Evolutionary conservation across 768 basidiomycete species (phyloP), one percentile per base, ranked within the genome.

Genomic region (Sporobolomyces pararoseus): DNA sequence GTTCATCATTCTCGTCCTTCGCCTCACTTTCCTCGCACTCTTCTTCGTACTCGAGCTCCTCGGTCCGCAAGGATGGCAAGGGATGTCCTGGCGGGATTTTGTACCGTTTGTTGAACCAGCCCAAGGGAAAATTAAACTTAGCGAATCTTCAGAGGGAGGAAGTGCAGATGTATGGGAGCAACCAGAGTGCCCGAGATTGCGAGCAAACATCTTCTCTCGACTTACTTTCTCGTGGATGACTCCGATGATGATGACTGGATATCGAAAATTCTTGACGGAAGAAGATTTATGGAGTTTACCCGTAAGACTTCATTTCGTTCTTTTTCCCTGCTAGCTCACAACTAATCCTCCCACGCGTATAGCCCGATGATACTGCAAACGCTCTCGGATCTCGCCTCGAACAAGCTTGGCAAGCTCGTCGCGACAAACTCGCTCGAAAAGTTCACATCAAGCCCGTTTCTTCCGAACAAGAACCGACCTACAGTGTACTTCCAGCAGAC

Each of bases 201-300:
- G 75, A 17, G 77, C 77, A 55, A 78, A 77, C 73, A 78, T 77
- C 71, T 79, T 76, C 25, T 65, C 63, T 31, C 29, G 77, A 21
- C 68, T 83, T 84, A 87, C 86, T 1, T 98, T 97, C 77, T 80
- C 82, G 0, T 98, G 92, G 92, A 84, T 97, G 82, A 90, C 84
- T 0, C 83, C 92, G 23, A 84, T 93, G 86, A 80, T 83, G 75
- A 76, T 76, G 57, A 69, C 75, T 12, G 82, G 82, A 3, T 77
- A 78, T 31, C 63, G 62, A 37, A 80, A 84, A 62, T 86, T 84
- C 77, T 87, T 97, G 66, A 88, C 88, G 1, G 91, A 95, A 78
- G 84, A 88, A 34, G 95, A 98, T 76, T 84, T 97, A 29, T 91
- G 91, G 50, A 83, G 86, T 0, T 82, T 96, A 31, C 75, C 75